Evolutionary conservation across 129 eudicot species (phyloP), one percentile per base, ranked within the genome.

Genomic region (Centella asiatica): DNA sequence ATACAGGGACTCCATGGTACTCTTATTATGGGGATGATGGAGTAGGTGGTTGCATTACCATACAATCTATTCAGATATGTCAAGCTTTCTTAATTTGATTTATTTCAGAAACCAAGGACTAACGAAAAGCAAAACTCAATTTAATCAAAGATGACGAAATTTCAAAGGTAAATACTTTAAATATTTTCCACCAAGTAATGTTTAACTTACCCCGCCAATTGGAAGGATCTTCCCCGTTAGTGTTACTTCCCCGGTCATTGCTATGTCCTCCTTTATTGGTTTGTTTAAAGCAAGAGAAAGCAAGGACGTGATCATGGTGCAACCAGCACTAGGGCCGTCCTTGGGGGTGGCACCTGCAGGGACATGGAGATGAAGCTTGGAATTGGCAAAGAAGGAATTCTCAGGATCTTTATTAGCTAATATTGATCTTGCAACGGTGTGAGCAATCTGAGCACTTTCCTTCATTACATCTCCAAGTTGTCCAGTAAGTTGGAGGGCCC

Each of bases 401-500:
- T 57, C 74, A 1, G 81, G 72, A 33, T 82, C 93, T 64, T 82
- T 93, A 57, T 64, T 83, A 11, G 68, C 72, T 55, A 93, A 57
- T 76, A 88, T 78, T 61, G 82, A 87, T 54, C 99, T 60, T 20
- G 99, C 72, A 49, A 85, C 95, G 11, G 99, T 93, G 79, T 85
- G 84, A 44, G 99, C 99, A 69, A 93, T 93, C 65, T 93, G 96
- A 52, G 99, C 92, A 73, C 99, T 93, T 81, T 93, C 99, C 72
- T 93, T 93, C 99, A 93, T 93, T 47, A 93, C 99, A 45, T 93
- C 96, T 61, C 99, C 99, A 14, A 93, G 95, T 69, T 93, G 99
- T 37, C 99, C 99, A 0, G 99, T 93, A 22, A 93, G 46, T 68
- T 69, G 71, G 61, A 93, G 86, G 54, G 83, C 77, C 17, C 89